These are phyloP conservation scores for Piedraia hortae DNA, from an alignment of 2,329 filamentous ascomycete species.

Conservation along the genomic window DNA sequence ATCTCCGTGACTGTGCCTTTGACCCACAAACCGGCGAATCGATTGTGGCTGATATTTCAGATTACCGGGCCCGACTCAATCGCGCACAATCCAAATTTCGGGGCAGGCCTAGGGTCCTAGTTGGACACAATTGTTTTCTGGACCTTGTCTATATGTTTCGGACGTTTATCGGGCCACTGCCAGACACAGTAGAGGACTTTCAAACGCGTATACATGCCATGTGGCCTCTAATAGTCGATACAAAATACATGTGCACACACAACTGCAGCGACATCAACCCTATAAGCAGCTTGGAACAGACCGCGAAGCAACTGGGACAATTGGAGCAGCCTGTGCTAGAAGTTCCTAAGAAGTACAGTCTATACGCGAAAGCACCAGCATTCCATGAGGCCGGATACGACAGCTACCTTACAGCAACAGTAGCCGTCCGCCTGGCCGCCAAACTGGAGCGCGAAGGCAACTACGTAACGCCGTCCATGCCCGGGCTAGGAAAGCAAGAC, in stretches of 20 bases:
- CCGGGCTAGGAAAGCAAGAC: background rate
- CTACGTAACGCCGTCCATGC: constrained; percentile 5
- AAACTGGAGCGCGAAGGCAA: constrained; percentile 20
- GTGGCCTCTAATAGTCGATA: constrained; percentile 32
- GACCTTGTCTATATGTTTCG: constrained; percentile 36
- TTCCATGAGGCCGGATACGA: constrained; percentile 37
- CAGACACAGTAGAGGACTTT: constrained; percentile 27
- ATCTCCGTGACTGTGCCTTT: constrained; percentile 14
- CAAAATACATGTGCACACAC: constrained; percentile 34
- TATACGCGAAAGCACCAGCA: constrained; percentile 16
- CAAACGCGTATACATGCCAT: constrained; percentile 21
- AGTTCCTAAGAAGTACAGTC: constrained; percentile 12
- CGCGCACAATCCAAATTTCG: constrained; percentile 18
- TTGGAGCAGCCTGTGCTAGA: constrained; percentile 17
- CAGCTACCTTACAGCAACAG: constrained; percentile 30
- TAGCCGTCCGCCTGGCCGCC: constrained; percentile 27
- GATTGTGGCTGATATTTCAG: constrained; percentile 12
- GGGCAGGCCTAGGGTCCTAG: constrained; percentile 22
- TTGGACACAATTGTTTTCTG: constrained; percentile 38
- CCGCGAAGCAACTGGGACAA: constrained; percentile 17
- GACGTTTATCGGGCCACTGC: constrained; percentile 32
- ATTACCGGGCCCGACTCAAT: constrained; percentile 14
- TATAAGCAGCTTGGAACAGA: constrained; percentile 20
- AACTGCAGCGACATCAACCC: constrained; percentile 25
- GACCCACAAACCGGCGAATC: constrained; percentile 11